Evolutionary conservation across 768 basidiomycete species (phyloP).

Genomic region (Mycena vulgaris): DNA sequence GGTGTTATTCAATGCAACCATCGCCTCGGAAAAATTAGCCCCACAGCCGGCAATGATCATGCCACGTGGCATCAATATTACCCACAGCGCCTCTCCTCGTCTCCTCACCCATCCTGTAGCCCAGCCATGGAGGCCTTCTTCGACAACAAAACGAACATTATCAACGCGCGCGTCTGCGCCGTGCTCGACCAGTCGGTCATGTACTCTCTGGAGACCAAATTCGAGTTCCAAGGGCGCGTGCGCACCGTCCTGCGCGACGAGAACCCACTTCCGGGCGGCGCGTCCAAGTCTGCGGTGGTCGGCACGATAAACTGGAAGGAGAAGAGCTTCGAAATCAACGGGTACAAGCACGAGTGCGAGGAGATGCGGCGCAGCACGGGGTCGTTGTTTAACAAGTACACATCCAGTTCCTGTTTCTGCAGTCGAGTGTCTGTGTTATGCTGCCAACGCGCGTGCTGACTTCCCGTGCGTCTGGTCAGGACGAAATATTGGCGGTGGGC

Average conservation of each 20-base stretch:
- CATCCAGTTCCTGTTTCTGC: neutral
- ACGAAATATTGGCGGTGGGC: conserved; percentile 62
- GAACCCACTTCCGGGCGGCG: conserved; percentile 55
- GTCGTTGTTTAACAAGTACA: conserved; percentile 50
- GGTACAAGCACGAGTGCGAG: conserved; percentile 54
- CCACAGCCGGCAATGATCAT: neutral
- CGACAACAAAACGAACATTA: conserved; percentile 66
- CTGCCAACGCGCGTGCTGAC: neutral
- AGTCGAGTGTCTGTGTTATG: too few species aligned
- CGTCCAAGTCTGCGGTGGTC: conserved; percentile 41
- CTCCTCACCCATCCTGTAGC: neutral
- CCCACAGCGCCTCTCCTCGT: neutral
- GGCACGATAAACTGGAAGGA: conserved; percentile 68
- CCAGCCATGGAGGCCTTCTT: conserved; percentile 64
- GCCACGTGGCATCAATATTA: conserved; percentile 20
- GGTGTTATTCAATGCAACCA: too few species aligned
- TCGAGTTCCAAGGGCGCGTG: conserved; percentile 59
- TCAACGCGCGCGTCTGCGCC: conserved; percentile 60
- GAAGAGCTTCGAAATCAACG: conserved; percentile 61
- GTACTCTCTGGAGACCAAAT: conserved; percentile 61
- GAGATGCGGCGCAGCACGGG: conserved; percentile 59
- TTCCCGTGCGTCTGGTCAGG: conserved; percentile 42
- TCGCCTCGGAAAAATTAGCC: too few species aligned
- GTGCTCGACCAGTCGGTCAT: conserved; percentile 60
- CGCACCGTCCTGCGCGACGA: conserved; percentile 63